Evolutionary conservation across 176 grass and related monocot species (phyloP), one percentile per base, ranked within the genome.

Genomic region (Carex scoparia): DNA sequence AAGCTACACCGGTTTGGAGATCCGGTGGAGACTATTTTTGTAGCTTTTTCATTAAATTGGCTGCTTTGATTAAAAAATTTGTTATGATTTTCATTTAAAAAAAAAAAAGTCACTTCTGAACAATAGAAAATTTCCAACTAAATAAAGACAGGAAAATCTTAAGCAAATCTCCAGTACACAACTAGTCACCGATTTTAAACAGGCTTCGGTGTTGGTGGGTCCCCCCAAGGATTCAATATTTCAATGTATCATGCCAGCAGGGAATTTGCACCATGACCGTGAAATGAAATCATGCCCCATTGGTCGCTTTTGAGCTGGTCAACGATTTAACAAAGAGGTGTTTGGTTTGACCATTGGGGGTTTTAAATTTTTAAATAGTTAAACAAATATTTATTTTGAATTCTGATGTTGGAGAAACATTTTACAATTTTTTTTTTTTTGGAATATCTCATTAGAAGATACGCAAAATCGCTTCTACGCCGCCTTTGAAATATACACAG

Each of bases 121-220:
- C 38, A 83, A 69, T 69, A 83, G 81, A 83, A 83, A 83, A 83
- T 12, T 67, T 64, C 81, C 19, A 81, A 83, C 69, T 83, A 83
- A 83, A 38, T 69, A 32, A 83, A 83, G 81, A 69, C 44, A 83
- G 40, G 62, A 46, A 83, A 83, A 83, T 83, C 81, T 55, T 49
- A 46, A 67, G 63, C 81, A 56, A 83, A 83, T 83, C 81, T 68
- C 46, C 19, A 27, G 61, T 83, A 69, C 64, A 78, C 23, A n/a
- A 46, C 35, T 2, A 37, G 35, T 37, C 35, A 0, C 35, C 65
- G 48, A 69, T 83, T 83, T 83, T 69, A 83, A 83, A 33, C 49
- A 46, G 37, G 62, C 37, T 83, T 48, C 54, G 62, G 62, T 83
- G 6, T 63, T 83, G 81, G 60, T 69, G 81, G 63, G 61, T 10